phyloP scores from a whole-genome alignment of 2,329 filamentous ascomycete species.

The Trichoderma polysporum region DNA sequence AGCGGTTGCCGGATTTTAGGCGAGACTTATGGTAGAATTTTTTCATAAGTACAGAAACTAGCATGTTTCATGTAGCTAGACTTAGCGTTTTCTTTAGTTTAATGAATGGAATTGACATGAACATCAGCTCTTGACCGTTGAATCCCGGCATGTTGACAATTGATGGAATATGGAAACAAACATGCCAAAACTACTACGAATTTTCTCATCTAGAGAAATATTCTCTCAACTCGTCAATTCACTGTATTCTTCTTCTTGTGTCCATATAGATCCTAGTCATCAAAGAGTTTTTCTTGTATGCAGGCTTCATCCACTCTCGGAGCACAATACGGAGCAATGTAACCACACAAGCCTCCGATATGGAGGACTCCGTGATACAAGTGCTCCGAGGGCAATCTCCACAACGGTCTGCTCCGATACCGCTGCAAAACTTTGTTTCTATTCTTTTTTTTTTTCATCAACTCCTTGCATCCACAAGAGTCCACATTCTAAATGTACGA shows the following conservation, averaged over 20 bases:
- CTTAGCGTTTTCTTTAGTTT: not conserved
- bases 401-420: conserved; percentile 10
- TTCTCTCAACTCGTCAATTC: not conserved
- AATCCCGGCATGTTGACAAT: not conserved
- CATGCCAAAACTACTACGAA: not conserved
- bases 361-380: conserved; percentile 4
- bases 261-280: not conserved
- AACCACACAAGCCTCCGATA: not conserved
- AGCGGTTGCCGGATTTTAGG: not conserved
- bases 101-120: not conserved
- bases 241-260: not conserved
- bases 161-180: no score
- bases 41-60: no score
- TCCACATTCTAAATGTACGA: not conserved
- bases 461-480: not conserved
- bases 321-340: not conserved
- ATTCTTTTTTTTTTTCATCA: not conserved
- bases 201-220: not conserved
- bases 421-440: not conserved
- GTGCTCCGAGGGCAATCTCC: not conserved
- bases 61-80: conserved; percentile 8
- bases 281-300: not conserved
- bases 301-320: not conserved
- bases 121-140: not conserved
- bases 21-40: no score